Percentiles rank a stretch among this genome's conserved stretches.
Conservation (phyloP, 495 filamentous ascomycete species). For the Collariella sp. region DNA sequence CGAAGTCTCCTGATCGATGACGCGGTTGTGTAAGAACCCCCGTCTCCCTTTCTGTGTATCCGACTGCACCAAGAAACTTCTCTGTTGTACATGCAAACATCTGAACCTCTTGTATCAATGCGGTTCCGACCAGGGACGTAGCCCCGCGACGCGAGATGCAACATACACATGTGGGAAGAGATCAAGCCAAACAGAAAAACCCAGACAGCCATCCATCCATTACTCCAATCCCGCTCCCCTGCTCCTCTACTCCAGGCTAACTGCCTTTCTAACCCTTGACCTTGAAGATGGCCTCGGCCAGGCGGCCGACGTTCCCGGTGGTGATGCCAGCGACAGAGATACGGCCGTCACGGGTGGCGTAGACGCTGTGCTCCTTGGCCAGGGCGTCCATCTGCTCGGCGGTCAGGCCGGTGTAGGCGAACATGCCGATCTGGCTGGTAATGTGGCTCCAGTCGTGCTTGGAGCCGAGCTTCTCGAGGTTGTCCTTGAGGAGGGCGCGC, state of each 20-base stretch:
- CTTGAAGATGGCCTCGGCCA: constrained; percentile 93
- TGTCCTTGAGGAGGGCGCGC: constrained; percentile 84
- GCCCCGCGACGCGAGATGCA: background rate
- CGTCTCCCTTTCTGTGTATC: background rate
- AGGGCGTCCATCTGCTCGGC: constrained; percentile 87
- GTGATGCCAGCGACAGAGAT: constrained; percentile 98
- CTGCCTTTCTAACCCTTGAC: constrained; percentile 56
- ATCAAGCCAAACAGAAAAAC: constrained; percentile 6
- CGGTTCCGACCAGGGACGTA: background rate
- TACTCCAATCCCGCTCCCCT: constrained; percentile 3
- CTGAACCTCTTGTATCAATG: background rate
- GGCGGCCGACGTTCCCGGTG: constrained; percentile 78
- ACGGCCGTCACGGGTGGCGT: constrained; percentile 93
- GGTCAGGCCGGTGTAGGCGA: constrained; percentile 91
- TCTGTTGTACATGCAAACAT: constrained; percentile 4
- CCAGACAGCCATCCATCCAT: constrained; percentile 8
- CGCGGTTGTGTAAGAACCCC: constrained; percentile 1
- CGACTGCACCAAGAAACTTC: background rate
- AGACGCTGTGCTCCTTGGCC: constrained; percentile 96
- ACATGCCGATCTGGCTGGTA: constrained; percentile 98
- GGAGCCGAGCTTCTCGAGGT: constrained; percentile 87
- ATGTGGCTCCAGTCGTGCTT: constrained; percentile 98
- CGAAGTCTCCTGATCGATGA: background rate
- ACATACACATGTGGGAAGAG: background rate
- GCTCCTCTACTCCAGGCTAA: background rate